Evolutionary conservation across 441 rosid species (phyloP), one percentile per base, ranked within the genome.

Genomic region (Pelargonium fulgidum): DNA sequence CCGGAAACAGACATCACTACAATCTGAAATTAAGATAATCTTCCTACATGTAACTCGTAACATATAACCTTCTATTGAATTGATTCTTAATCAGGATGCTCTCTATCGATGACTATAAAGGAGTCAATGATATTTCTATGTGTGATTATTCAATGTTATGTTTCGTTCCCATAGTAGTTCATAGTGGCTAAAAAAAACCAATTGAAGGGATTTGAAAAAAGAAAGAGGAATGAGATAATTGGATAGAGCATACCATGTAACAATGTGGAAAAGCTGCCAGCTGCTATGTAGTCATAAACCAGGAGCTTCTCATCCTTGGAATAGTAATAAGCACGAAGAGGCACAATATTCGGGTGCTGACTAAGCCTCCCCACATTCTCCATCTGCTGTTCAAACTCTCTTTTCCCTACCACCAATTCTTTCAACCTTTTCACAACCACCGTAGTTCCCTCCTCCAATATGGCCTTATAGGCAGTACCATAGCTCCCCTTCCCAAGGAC

Each of bases 351-450:
- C 42, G 48, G 80, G 66, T 89, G 89, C 66, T 76, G 88, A 67
- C 87, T 75, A 58, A 86, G 72, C 83, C 82, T 83, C 58, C 87
- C 89, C 62, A 86, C 83, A 13, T 48, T 80, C 79, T 86, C 89
- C 89, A 86, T 84, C 71, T 85, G 91, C 74, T 85, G 91, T 64
- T 88, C 91, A n/a, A 88, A 88, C 70, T 88, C 94, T 54, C 84
- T 79, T 76, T 86, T 88, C 59, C 87, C 94, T 14, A 77, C 82
- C 52, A 81, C 83, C 39, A 84, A 81, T 73, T 88, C 91, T 76
- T 84, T 88, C 72, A 88, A 73, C 79, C 94, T 80, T 80, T 88
- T 88, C 74, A 88, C 94, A 4, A 86, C 94, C 75, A 86, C 88
- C 0, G 85, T 84, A 58, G 86, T 85, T 70, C 87, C 94, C 47